Evolutionary conservation across 169 alveolate species (phyloP).

Genomic region (Plasmodium falciparum): DNA sequence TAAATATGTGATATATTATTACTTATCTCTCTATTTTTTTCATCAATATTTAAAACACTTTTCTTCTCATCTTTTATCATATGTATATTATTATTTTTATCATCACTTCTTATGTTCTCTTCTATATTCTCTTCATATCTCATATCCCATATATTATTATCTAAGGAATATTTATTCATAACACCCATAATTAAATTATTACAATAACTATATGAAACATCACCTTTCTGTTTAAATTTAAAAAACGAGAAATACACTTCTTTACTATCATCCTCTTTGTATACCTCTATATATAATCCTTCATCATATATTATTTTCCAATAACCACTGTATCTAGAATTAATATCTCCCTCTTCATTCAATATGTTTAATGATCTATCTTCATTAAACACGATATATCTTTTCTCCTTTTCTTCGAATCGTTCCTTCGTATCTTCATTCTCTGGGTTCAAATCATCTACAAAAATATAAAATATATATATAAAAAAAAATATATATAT

Average conservation of each 20-base stretch:
- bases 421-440: not conserved
- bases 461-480: not conserved
- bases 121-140: not conserved
- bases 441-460: conserved; percentile 56
- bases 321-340: conserved; percentile 36
- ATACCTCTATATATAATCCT: conserved; percentile 61
- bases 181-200: conserved; percentile 55
- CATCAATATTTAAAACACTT: not conserved
- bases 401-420: conserved; percentile 29
- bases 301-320: conserved; percentile 75
- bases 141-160: not conserved
- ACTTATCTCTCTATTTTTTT: not conserved
- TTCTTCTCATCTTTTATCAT: not conserved
- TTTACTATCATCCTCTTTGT: conserved; percentile 20
- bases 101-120: not conserved
- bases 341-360: conserved; percentile 11
- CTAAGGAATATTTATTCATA: conserved; percentile 22
- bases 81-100: not conserved
- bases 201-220: conserved; percentile 61
- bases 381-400: conserved; percentile 31
- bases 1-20: not conserved
- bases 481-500: not conserved
- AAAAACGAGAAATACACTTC: conserved; percentile 69
- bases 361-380: conserved; percentile 52
- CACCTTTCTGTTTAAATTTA: conserved; percentile 24